Conservation (phyloP, 2,329 filamentous ascomycete species). For the Apiospora malaysiana region DNA sequence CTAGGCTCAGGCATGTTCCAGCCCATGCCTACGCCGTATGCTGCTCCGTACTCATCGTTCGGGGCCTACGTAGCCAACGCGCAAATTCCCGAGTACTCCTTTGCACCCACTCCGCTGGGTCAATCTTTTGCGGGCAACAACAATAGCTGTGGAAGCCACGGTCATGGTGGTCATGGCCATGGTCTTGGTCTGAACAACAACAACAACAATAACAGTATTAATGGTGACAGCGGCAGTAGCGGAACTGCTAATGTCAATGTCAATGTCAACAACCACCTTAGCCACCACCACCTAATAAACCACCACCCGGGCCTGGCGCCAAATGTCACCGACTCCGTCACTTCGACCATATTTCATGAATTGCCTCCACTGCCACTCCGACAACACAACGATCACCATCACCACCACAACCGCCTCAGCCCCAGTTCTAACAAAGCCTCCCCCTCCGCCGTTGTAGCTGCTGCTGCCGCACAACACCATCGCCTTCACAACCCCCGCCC, state of each 20-base stretch:
- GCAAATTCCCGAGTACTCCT: slow-evolving; percentile 36
- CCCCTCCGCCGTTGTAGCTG: not conserved
- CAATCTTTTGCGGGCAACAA: slow-evolving; percentile 34
- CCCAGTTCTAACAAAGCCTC: slow-evolving; percentile 21
- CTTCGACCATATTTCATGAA: slow-evolving; percentile 33
- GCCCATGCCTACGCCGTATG: slow-evolving; percentile 57
- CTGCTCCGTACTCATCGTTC: slow-evolving; percentile 49
- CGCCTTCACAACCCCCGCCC: slow-evolving; percentile 4
- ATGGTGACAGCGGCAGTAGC: not conserved
- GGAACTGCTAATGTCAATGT: not conserved
- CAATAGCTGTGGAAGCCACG: slow-evolving; percentile 24
- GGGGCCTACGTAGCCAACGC: slow-evolving; percentile 42
- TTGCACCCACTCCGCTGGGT: slow-evolving; percentile 37
- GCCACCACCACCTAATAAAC: not conserved
- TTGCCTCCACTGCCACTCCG: slow-evolving; percentile 17
- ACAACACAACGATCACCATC: slow-evolving; percentile 24
- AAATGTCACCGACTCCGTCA: slow-evolving; percentile 31
- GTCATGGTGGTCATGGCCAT: too few species aligned
- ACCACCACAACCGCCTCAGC: slow-evolving; percentile 25
- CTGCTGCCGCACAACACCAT: not conserved
- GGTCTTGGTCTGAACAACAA: too few species aligned
- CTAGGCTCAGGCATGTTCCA: slow-evolving; percentile 56
- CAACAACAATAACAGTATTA: slow-evolving; percentile 21
- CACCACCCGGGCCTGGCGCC: slow-evolving; percentile 23
- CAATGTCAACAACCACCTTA: not conserved